Evolutionary conservation across 495 filamentous ascomycete genomes (phyloP), one percentile per base, ranked within the genome.

Genomic region (Xylaria sp.): DNA sequence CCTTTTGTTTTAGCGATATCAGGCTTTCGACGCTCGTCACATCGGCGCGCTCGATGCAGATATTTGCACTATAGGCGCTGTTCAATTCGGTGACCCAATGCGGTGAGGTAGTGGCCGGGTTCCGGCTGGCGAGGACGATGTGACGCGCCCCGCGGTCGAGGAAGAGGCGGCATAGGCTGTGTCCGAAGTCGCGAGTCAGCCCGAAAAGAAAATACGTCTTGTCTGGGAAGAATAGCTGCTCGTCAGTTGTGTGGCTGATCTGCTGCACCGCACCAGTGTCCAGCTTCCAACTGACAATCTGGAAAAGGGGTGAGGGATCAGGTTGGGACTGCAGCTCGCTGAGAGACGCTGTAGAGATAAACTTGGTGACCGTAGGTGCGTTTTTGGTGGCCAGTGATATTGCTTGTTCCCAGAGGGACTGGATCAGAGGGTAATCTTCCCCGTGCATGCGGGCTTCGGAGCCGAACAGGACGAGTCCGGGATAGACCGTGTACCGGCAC

Each of bases 141-240:
- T 86, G 78, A 1, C 81, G 73, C 0, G 89, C 89, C 0, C 90
- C 90, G 31, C 87, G 80, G 1, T 77, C 35, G 2, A 83, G 80
- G 79, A 92, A 87, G 73, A 89, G 87, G 4, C 82, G 77, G 72
- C 87, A 89, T 1, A 91, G 73, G 17, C 89, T 90, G 65, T 84
- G 82, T 19, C 88, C 90, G 5, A 91, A 80, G 35, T 86, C 85
- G 21, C 88, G 84, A 1, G 88, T 88, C 14, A 91, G 72, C 5
- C 90, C 90, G 24, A 88, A 77, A 0, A 92, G 76, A 43, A 86
- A 77, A 71, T 92, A 92, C 0, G 89, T 87, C 72, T 82, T 86
- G 71, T 85, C 63, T 0, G 77, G 53, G 9, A 63, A 69, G 43
- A 87, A 79, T 24, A 81, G 62, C 1, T 64, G 26, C 0, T 71